phyloP scores from a whole-genome alignment of 495 filamentous ascomycete species.

The Penicilliopsis zonata region DNA sequence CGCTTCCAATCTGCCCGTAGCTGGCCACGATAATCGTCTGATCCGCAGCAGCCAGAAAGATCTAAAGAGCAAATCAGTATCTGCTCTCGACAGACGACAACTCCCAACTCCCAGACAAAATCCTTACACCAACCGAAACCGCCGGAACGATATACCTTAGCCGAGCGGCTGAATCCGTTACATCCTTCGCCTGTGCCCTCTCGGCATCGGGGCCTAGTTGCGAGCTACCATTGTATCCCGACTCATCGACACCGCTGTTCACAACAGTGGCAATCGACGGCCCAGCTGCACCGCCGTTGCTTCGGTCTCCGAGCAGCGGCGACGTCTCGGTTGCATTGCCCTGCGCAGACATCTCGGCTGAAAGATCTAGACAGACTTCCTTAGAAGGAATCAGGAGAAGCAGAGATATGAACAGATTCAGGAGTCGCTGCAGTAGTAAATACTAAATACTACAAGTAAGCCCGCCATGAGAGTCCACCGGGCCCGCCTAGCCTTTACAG shows the following conservation, averaged over 20 bases:
- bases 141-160: slow-evolving; percentile 38
- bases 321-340: slow-evolving; percentile 23
- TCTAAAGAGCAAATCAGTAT: too few species aligned
- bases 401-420: too few species aligned
- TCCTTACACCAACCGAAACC: slow-evolving; percentile 41
- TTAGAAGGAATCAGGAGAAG: too few species aligned
- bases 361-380: neutral
- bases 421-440: too few species aligned
- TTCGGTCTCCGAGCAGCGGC: slow-evolving; percentile 24
- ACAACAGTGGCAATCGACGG: slow-evolving; percentile 17
- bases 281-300: slow-evolving; percentile 11
- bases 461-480: too few species aligned
- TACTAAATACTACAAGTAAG: too few species aligned
- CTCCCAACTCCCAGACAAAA: too few species aligned
- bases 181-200: slow-evolving; percentile 14
- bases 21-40: slow-evolving; percentile 72
- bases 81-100: too few species aligned
- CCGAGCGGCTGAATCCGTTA: slow-evolving; percentile 17
- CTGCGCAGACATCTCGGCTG: slow-evolving; percentile 15
- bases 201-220: slow-evolving; percentile 1
- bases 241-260: slow-evolving; percentile 6
- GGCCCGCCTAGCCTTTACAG: too few species aligned
- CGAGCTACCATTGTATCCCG: slow-evolving; percentile 4
- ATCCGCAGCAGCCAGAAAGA: slow-evolving; percentile 66
- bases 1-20: slow-evolving; percentile 73